These are phyloP conservation scores for Suillus americanus DNA, from an alignment of 768 basidiomycete genomes.

Conservation along the genomic window DNA sequence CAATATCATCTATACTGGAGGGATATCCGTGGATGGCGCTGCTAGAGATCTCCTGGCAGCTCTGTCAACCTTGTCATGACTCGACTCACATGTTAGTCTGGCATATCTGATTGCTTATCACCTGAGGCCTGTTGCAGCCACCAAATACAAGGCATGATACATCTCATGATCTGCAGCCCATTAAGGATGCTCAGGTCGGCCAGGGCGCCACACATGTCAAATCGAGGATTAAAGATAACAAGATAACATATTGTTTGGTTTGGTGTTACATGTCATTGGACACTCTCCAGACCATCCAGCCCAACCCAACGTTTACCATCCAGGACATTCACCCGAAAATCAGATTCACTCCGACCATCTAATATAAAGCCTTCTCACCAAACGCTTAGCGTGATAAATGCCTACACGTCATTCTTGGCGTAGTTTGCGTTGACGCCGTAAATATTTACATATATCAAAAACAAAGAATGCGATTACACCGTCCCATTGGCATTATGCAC, in stretches of 20 bases:
- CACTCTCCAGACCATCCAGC: background rate
- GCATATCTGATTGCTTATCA: background rate
- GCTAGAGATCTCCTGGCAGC: background rate
- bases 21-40: background rate
- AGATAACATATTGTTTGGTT: background rate
- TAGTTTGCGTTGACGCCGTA: background rate
- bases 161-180: background rate
- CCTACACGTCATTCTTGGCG: background rate
- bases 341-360: background rate
- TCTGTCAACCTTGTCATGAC: background rate
- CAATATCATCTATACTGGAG: background rate
- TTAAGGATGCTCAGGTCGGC: background rate
- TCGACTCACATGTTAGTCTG: background rate
- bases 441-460: conserved; percentile 5
- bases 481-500: conserved; percentile 9
- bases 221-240: background rate
- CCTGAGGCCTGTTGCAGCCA: background rate
- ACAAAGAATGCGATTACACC: conserved; percentile 11
- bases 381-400: background rate
- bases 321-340: background rate
- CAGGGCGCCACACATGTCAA: background rate
- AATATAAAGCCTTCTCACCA: background rate
- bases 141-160: background rate
- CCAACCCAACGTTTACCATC: background rate
- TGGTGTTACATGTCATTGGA: background rate